phyloP scores from a whole-genome alignment of 208 protist genomes.

The Acanthamoeba culbertsoni region DNA sequence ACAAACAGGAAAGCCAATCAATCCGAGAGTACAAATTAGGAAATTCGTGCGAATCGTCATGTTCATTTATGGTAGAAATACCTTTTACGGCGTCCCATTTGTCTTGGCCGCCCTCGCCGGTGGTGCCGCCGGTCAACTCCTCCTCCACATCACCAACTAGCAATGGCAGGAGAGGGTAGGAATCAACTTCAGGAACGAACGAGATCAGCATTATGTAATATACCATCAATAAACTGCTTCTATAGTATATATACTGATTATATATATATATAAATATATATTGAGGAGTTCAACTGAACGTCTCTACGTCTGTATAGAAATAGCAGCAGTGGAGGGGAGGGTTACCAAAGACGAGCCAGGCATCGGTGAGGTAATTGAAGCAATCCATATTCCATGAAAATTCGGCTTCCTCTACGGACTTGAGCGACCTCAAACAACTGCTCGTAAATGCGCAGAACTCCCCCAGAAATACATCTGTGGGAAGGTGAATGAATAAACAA shows the following conservation, averaged over 20 bases:
- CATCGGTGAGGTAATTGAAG: conserved; percentile 28
- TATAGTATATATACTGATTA: background rate
- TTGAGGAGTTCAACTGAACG: too few relatives aligned
- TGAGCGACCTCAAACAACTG: background rate
- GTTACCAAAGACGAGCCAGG: conserved; percentile 44
- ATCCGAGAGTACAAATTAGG: too few relatives aligned
- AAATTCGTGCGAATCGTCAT: too few relatives aligned
- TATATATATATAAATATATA: background rate
- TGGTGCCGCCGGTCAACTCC: background rate
- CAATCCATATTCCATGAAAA: conserved; percentile 32
- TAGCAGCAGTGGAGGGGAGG: background rate
- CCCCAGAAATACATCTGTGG: background rate
- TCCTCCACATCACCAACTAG: background rate
- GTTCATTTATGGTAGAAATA: too few relatives aligned
- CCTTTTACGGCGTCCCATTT: background rate
- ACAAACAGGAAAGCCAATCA: too few relatives aligned
- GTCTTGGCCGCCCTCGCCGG: background rate
- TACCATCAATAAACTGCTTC: background rate
- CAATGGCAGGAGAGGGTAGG: background rate
- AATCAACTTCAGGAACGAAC: background rate
- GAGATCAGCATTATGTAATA: background rate
- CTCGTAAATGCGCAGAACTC: conserved; percentile 6
- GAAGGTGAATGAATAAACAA: background rate
- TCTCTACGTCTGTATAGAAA: too few relatives aligned
- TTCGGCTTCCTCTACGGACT: background rate